Evolutionary conservation across 768 basidiomycete genomes (phyloP), one percentile per base, ranked within the genome.

Genomic region (Dioszegia aurantiaca): DNA sequence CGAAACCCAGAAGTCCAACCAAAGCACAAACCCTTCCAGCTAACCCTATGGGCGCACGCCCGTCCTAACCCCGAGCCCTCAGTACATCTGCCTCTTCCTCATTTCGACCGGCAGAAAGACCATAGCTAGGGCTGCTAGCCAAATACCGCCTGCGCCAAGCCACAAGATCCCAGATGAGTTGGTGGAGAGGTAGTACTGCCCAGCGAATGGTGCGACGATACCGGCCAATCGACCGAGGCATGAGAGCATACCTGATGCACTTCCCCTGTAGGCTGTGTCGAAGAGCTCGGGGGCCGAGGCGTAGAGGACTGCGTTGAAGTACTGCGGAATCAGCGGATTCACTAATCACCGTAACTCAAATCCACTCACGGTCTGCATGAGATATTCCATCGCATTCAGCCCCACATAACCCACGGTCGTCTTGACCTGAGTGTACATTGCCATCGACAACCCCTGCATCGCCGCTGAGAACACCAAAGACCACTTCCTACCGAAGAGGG

Each of bases 291-390:
- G 74, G 9, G 72, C 74, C 17, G 71, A 73, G n/a, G 70, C 74
- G 58, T 77, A 77, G 11, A 77, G 63, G 1, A 75, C 65, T n/a
- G 76, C 76, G 57, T 74, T 73, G 64, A 75, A 77, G 59, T 70
- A 68, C 65, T 71, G 41, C 39, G 27, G 11, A 19, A 45, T 47
- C 46, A 47, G 46, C 46, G 30, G n/a, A 9, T 37, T 17, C 36
- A 17, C 9, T 17, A 42, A 42, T 42, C 16, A 10, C n/a, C n/a
- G n/a, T n/a, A n/a, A n/a, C n/a, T n/a, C n/a, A n/a, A n/a, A n/a
- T n/a, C n/a, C n/a, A 5, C 68, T 59, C 47, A 70, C 69, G 10
- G 69, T 72, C 58, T 75, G 73, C 73, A 72, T 72, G 44, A 75
- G 64, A 51, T 75, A 75, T 36, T 72, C 71, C 17, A 69, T 45